Base-by-base conservation (phyloP, 805 yeast species). In the Hanseniaspora meyeri region DNA sequence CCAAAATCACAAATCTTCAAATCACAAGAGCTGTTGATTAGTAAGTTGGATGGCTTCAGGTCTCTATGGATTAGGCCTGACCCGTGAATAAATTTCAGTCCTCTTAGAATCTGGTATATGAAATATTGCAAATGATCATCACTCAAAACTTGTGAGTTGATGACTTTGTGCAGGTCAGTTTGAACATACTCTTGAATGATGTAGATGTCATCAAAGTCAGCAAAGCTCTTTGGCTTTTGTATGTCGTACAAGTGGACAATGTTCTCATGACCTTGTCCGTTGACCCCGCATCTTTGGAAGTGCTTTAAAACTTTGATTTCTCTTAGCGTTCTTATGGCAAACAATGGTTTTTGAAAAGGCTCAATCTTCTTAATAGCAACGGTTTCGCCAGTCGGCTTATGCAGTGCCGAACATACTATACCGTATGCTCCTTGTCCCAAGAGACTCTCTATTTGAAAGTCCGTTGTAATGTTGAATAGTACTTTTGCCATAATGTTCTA, bases 371-470 rank as follows among this genome's bases (percentile, higher is more conserved):
- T 91, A 65, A 91, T 89, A 43, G 97, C 97, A n/a, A 91, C 97
- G 60, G 81, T 81, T 62, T 85, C 90, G 55, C 84, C 83, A 1
- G 93, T 79, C 6, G 96, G 95, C 64, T 80, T 79, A 69, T 91
- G 96, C 11, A 82, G 70, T 0, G 97, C 97, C 11, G 91, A 80
- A 68, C 96, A 82, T 11, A 91, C 97, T 12, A 90, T 81, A 6
- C 97, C 97, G 66, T 91, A 91, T 0, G 97, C 97, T 19, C 97
- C 97, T 69, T 89, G 95, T 9, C 97, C 97, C 1, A 91, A 82
- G 16, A 91, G 79, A 61, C 87, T 88, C 52, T 83, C 74, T 49
- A 91, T 81, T 68, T 88, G 88, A 69, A 90, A 91, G 65, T 87
- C 89, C 59, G 85, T 86, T 32, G 90, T 82, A 31, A 91, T 91